Conservation (phyloP, 2,329 filamentous ascomycete species). For the Phialophora tarda region DNA sequence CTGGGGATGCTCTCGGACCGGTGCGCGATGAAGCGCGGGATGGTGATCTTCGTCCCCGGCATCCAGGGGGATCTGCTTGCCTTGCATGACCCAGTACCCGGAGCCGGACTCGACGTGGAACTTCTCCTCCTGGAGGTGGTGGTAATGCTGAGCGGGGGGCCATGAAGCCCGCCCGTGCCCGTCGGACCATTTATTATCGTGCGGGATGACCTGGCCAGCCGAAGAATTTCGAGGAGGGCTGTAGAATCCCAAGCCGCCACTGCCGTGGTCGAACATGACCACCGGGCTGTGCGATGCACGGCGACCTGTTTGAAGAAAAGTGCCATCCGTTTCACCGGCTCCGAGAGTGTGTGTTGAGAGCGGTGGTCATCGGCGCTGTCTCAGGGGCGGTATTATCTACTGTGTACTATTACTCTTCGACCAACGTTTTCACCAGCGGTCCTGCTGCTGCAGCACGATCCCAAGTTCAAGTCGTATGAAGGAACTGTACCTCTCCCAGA, state of each 20-base stretch:
- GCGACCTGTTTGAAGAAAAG: not conserved
- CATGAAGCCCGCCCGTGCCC: not conserved
- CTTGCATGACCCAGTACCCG: not conserved
- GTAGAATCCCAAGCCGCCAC: not conserved
- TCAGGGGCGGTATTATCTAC: too few relatives aligned
- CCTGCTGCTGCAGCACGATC: too few relatives aligned
- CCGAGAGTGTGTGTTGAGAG: too few relatives aligned
- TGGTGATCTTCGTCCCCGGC: not conserved
- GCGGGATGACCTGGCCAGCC: not conserved
- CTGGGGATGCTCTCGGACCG: not conserved
- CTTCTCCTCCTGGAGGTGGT: conserved; percentile 1
- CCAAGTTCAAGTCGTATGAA: too few relatives aligned
- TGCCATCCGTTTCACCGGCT: not conserved
- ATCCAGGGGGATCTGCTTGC: not conserved
- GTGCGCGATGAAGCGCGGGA: not conserved
- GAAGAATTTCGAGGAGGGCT: not conserved
- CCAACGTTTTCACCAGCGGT: too few relatives aligned
- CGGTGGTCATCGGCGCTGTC: too few relatives aligned
- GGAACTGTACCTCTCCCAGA: too few relatives aligned
- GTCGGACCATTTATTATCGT: not conserved
- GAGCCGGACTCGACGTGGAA: not conserved
- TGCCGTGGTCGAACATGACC: not conserved
- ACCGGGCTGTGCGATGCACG: not conserved
- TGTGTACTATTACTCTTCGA: too few relatives aligned
- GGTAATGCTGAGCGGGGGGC: not conserved